Evolutionary conservation across 106 monocot genomes (phyloP), one percentile per base, ranked within the genome.

Genomic region (Chionographis japonica): DNA sequence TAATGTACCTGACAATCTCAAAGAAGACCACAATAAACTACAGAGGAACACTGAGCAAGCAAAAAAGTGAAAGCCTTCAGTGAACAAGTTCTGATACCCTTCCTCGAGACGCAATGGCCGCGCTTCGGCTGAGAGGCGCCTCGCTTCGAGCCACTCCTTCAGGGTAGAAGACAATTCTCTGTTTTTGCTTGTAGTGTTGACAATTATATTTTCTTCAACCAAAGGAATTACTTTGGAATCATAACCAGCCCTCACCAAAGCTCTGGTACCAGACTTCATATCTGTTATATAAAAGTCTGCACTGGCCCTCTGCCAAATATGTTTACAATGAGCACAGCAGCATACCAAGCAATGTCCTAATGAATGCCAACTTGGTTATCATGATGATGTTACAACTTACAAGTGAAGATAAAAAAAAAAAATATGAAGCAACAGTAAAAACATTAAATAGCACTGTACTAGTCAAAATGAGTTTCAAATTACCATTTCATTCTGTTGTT

Each of bases 221-320:
- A 94, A 69, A 50, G 90, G 83, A 63, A 80, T 76, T 20, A 94
- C 75, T 68, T 76, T 85, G 13, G 94, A 94, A 63, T 65, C 52
- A 43, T 68, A 37, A 54, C 94, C 90, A 55, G 87, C 87, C 75
- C 88, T 94, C 41, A 94, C 90, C 65, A 85, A 66, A 51, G 71
- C 74, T 77, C 84, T 82, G 20, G 46, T 53, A 36, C 90, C 87
- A 72, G 90, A 85, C 46, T 72, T 94, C 8, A 63, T 38, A 78
- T 94, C 94, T 73, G 80, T 85, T 66, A 94, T 73, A 71, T 90
- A 87, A 66, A 94, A 94, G 69, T 94, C 94, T 73, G 82, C 72
- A 81, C 72, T 69, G 61, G 79, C 73, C 65, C 90, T 90, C 94
- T 94, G 82, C 63, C 41, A 67, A 40, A 67, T 14, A 52, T n/a